phyloP scores from a whole-genome alignment of 257 asterid species.

The Solanum habrochaites region DNA sequence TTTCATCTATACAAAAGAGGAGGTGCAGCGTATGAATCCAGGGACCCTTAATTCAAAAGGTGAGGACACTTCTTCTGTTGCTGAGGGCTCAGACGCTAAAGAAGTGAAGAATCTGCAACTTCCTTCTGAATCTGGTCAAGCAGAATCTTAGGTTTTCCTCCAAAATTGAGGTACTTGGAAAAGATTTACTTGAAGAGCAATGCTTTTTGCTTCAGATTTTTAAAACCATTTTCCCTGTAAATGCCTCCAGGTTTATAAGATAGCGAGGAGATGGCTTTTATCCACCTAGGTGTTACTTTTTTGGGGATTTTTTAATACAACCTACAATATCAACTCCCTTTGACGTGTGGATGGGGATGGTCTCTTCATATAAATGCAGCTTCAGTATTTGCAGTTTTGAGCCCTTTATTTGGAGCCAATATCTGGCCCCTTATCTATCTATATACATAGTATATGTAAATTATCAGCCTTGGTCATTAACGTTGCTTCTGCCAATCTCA shows the following conservation, averaged over 20 bases:
- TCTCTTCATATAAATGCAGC: constrained; percentile 17
- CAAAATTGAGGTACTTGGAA: constrained; percentile 7
- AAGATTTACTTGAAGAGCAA: background rate
- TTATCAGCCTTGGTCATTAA: constrained; percentile 7
- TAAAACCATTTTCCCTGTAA: background rate
- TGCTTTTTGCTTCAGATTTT: background rate
- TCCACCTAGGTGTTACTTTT: constrained; percentile 4
- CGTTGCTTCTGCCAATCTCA: constrained; percentile 6
- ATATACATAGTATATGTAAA: constrained; percentile 22
- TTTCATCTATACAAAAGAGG: constrained; percentile 72
- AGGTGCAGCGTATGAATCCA: constrained; percentile 75
- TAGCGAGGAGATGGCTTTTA: background rate
- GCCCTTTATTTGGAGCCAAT: constrained; percentile 22
- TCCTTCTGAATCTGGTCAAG: constrained; percentile 38
- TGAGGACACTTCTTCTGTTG: constrained; percentile 57
- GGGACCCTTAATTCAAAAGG: constrained; percentile 57
- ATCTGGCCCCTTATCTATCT: constrained; percentile 12
- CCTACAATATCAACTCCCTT: constrained; percentile 21
- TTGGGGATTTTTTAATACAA: constrained; percentile 21
- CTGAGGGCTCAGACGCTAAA: constrained; percentile 54
- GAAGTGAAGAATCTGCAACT: constrained; percentile 47
- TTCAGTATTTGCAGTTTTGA: constrained; percentile 39
- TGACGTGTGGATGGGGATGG: constrained; percentile 17
- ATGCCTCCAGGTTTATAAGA: background rate
- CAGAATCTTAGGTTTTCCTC: constrained; percentile 22